Evolutionary conservation across 2,329 filamentous ascomycete species (phyloP), one percentile per base, ranked within the genome.

Genomic region (Lachnellula suecica): DNA sequence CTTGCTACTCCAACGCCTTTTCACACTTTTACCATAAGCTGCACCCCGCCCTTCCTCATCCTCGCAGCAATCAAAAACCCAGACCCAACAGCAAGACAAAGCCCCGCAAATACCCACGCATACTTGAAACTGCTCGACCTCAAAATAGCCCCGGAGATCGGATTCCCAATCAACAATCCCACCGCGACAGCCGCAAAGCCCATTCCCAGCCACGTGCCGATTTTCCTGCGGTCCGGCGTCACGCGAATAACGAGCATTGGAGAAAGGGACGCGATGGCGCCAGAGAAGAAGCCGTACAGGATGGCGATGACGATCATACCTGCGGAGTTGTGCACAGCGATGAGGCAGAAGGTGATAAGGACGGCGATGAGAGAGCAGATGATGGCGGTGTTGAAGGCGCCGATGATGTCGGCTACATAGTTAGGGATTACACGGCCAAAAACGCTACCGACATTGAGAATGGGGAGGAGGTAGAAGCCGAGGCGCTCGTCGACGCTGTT

Each of bases 341-440:
- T 53, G 53, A 61, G 15, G 47, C 48, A 19, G 59, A 55, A 2
- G 44, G 44, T 3, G 57, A 23, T 8, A 60, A 23, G 17, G 40
- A n/a, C 44, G 8, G 56, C 47, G 15, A 58, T 43, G 8, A 57
- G n/a, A n/a, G n/a, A n/a, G n/a, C n/a, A 19, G 46, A 49, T 13
- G 49, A 43, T 4, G 55, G 51, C 22, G 53, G 76, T 68, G 23
- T 63, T 62, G 7, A 59, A 42, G 6, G 53, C 56, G 2, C 60
- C 60, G 1, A 50, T 20, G 20, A 42, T 53, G 29, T 63, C 59
- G 6, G 57, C 57, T 10, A 61, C 23, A 7, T 40, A 47, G 17
- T 57, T 59, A 4, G 59, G 56, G 17, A 63, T 40, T 4, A 60
- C 52, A 7, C 60, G 47, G 2, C 61, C 61, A 25, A 60, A 54